Evolutionary conservation across 1,284 basidiomycete genomes (phyloP).

Genomic region (Rhizopogon hawkerae): DNA sequence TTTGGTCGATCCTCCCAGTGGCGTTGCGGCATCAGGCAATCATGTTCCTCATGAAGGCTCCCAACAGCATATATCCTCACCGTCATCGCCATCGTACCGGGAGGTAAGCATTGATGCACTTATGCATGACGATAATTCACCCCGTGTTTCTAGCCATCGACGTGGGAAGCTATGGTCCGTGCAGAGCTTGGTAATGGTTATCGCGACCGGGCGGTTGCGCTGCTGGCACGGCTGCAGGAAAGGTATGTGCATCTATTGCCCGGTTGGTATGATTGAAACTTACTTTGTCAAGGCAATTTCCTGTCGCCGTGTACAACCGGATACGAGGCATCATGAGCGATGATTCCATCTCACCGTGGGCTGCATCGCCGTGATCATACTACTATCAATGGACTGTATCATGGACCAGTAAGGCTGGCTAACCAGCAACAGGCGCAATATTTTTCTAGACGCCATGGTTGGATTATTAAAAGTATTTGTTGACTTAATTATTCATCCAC

Average conservation of each 20-base stretch:
- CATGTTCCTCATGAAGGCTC: conserved; percentile 58
- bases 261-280: conserved; percentile 1
- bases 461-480: conserved; percentile 4
- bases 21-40: conserved; percentile 85
- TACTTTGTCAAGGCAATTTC: conserved; percentile 50
- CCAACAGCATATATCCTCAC: conserved; percentile 15
- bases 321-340: conserved; percentile 58
- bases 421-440: conserved; percentile 2
- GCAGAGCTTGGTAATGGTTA: conserved; percentile 81
- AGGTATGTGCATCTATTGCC: conserved; percentile 40
- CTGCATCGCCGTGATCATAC: conserved; percentile 12
- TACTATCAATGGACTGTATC: not conserved
- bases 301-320: conserved; percentile 59
- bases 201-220: conserved; percentile 56
- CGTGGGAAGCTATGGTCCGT: conserved; percentile 92
- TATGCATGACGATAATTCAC: conserved; percentile 1
- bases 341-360: conserved; percentile 34
- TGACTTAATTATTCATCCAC: conserved; percentile 9
- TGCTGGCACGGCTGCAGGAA: conserved; percentile 70
- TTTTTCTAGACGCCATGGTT: conserved; percentile 5
- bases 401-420: not conserved
- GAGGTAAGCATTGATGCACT: conserved; percentile 56
- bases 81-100: conserved; percentile 60
- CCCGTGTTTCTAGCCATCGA: conserved; percentile 52
- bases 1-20: conserved; percentile 79